Conservation (phyloP, 371 early-diverging fungal species). For the Apophysomyces sp. region DNA sequence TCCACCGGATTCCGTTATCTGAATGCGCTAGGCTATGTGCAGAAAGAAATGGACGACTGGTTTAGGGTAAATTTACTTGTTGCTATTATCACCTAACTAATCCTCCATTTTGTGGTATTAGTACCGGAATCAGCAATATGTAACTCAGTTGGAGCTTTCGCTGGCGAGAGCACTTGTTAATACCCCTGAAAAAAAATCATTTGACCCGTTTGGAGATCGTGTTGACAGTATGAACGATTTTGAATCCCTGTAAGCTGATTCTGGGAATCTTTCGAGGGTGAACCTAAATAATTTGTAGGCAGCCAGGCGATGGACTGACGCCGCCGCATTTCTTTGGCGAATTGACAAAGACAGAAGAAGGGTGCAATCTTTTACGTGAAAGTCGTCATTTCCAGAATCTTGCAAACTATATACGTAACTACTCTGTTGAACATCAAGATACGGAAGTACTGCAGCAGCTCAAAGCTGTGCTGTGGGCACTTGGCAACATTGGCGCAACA, state of each 20-base stretch:
- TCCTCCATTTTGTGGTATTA: conserved; percentile 20
- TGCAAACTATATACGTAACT: conserved; percentile 58
- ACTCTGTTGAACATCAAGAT: conserved; percentile 47
- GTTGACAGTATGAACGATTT: conserved; percentile 49
- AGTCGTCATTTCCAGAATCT: conserved; percentile 71
- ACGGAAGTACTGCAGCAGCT: conserved; percentile 48
- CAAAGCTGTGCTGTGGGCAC: conserved; percentile 83
- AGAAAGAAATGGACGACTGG: conserved; percentile 83
- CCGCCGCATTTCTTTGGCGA: conserved; percentile 87
- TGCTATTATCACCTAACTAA: not conserved
- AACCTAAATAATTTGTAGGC: conserved; percentile 22
- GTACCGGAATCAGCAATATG: conserved; percentile 79
- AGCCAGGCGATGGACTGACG: conserved; percentile 51
- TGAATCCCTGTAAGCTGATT: conserved; percentile 35
- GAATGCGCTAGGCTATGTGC: conserved; percentile 70
- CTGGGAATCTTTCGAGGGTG: not conserved
- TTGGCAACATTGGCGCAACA: conserved; percentile 80
- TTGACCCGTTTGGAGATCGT: conserved; percentile 51
- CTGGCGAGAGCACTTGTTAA: conserved; percentile 64
- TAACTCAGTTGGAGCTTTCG: conserved; percentile 75
- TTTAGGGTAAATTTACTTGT: conserved; percentile 58
- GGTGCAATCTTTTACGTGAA: conserved; percentile 63
- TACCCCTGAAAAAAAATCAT: conserved; percentile 39
- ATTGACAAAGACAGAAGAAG: conserved; percentile 77
- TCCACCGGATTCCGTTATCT: conserved; percentile 75